Evolutionary conservation across 441 rosid species (phyloP), one percentile per base, ranked within the genome.

Genomic region (Euphorbia schlechtendalii): DNA sequence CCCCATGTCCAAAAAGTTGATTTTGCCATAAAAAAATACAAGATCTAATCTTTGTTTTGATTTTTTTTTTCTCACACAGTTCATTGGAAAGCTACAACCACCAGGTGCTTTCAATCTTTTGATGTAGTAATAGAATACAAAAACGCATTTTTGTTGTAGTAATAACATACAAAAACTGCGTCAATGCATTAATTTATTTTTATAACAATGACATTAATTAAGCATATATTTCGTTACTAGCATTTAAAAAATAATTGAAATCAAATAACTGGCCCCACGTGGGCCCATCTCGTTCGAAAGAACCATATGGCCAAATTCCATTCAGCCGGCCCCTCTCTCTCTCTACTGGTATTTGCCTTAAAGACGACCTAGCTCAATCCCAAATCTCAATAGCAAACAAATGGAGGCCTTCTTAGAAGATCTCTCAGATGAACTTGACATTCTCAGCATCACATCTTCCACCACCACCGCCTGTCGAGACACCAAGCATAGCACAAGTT

Each of bases 361-460:
- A 60, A 45, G 68, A 74, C 60, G 3, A 70, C 3, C 73, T 14
- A 22, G n/a, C 65, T 60, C 56, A 21, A 30, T 62, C 27, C 41
- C 49, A 8, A 12, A 3, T 8, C 30, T 8, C 25, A 18, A 15
- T 3, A 2, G 8, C 0, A 59, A 13, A 0, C 12, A 9, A n/a
- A 78, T 78, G 82, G 78, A 74, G 3, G 63, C 77, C 28, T 56
- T 45, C 1, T 24, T 52, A 2, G 82, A 77, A 15, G 81, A 79
- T 20, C 67, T 54, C 1, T 22, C 74, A 11, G 83, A 78, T n/a
- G 87, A 82, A 56, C 68, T 77, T 18, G 82, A 78, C 43, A 64
- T 61, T 63, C 72, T 79, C 24, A 82, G 87, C 69, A 68, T 78
- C 63, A 77, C 74, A 56, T 81, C 86, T 63, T 67, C 78, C 57